A percentile compares a stretch with the other conserved stretches of the same genome.
phyloP scores from a whole-genome alignment of 2,329 filamentous ascomycete species.

The Ceratocystis albifundus region DNA sequence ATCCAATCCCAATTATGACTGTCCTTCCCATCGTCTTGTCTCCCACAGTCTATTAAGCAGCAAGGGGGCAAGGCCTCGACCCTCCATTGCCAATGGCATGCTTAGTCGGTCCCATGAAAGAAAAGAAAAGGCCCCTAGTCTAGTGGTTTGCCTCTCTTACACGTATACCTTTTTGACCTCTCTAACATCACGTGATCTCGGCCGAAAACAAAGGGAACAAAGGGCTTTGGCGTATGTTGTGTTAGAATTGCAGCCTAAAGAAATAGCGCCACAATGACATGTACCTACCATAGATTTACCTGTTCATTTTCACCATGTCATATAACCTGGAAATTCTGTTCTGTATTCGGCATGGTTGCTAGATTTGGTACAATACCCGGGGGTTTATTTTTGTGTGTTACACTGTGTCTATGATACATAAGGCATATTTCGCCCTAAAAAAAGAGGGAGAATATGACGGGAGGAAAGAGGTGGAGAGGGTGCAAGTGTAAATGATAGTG shows the following conservation, averaged over 20 bases:
- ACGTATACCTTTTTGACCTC: background rate
- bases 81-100: background rate
- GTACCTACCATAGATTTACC: too few species aligned
- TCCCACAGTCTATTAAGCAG: background rate
- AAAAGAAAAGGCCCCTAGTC: background rate
- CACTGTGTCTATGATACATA: constrained; percentile 23
- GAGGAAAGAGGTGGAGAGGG: background rate
- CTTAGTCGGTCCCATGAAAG: too few species aligned
- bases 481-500: constrained; percentile 12
- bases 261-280: background rate
- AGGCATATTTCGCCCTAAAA: constrained; percentile 17
- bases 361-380: constrained; percentile 14
- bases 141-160: background rate
- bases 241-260: background rate
- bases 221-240: background rate
- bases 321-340: background rate
- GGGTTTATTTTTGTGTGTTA: constrained; percentile 21
- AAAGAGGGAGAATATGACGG: background rate
- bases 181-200: constrained; percentile 11
- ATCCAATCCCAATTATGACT: background rate
- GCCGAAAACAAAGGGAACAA: background rate
- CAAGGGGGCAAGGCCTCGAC: background rate
- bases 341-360: background rate
- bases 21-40: background rate
- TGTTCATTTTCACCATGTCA: background rate